Evolutionary conservation across 331 rosid genomes (phyloP).

Genomic region (Acacia concinna): DNA sequence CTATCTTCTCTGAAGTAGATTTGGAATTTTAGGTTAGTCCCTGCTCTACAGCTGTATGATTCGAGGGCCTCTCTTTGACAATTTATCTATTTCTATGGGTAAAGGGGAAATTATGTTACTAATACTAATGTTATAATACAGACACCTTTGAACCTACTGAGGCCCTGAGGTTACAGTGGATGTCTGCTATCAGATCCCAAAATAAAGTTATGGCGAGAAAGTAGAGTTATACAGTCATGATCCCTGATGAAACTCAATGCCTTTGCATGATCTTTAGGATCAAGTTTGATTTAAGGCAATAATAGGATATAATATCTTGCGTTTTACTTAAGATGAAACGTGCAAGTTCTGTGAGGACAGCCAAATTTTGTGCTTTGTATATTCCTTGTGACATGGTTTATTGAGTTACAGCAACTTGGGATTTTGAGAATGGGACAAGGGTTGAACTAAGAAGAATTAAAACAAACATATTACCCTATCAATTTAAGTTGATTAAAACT

Average conservation of each 20-base stretch:
- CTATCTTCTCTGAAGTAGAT: constrained; percentile 53
- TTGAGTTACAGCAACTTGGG: no score
- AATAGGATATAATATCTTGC: neutral
- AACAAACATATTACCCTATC: no score
- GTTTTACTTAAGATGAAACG: neutral
- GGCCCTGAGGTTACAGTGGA: neutral
- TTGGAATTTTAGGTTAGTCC: constrained; percentile 6
- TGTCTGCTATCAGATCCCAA: neutral
- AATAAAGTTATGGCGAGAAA: neutral
- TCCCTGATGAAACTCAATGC: neutral
- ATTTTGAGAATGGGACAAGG: no score
- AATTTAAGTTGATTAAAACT: no score
- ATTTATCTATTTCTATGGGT: neutral
- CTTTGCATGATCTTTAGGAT: neutral
- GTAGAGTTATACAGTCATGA: neutral
- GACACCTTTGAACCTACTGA: neutral
- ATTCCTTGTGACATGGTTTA: neutral
- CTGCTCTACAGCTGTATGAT: neutral
- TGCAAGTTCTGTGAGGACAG: neutral
- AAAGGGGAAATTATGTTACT: neutral
- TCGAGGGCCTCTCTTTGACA: neutral
- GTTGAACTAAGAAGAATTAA: no score
- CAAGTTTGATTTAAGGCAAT: neutral
- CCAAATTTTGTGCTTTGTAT: neutral
- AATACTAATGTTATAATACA: neutral